Conservation (phyloP, 106 monocot genomes). For the Triglochin maritima region DNA sequence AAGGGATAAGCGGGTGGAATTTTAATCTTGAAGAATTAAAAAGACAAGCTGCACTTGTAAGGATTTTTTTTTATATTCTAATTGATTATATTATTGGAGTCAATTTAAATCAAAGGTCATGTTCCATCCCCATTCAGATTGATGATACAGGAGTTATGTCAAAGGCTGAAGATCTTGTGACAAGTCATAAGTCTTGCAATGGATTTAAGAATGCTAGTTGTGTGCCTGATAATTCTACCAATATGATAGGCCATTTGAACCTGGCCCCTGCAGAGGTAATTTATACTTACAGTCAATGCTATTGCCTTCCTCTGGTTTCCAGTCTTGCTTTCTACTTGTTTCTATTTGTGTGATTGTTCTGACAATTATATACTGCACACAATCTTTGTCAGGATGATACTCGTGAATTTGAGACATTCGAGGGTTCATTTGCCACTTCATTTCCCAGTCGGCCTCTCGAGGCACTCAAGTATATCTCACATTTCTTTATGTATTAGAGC, state of each 20-base stretch:
- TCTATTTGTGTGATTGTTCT: conserved; percentile 7
- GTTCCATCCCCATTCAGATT: conserved; percentile 29
- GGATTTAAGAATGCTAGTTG: conserved; percentile 12
- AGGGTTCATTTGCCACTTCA: conserved; percentile 48
- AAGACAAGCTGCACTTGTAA: conserved; percentile 80
- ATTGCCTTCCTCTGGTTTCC: neutral
- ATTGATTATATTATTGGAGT: neutral
- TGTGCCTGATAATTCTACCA: conserved; percentile 14
- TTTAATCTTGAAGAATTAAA: conserved; percentile 93
- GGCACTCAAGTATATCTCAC: conserved; percentile 59
- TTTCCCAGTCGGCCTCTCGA: conserved; percentile 72
- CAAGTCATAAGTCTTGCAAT: conserved; percentile 22
- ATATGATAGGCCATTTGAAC: conserved; percentile 15
- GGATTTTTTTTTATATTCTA: conserved; percentile 4
- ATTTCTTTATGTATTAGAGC: neutral
- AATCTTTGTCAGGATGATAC: conserved; percentile 35
- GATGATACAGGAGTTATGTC: conserved; percentile 28
- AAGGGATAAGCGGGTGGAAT: conserved; percentile 94
- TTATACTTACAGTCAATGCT: neutral
- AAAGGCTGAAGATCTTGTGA: conserved; percentile 29
- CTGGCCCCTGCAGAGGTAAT: conserved; percentile 36
- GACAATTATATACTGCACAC: neutral
- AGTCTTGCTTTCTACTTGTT: neutral
- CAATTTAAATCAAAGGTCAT: neutral
- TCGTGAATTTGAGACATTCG: conserved; percentile 54